Evolutionary conservation across 768 basidiomycete species (phyloP).

Genomic region (Mrakia gelida): DNA sequence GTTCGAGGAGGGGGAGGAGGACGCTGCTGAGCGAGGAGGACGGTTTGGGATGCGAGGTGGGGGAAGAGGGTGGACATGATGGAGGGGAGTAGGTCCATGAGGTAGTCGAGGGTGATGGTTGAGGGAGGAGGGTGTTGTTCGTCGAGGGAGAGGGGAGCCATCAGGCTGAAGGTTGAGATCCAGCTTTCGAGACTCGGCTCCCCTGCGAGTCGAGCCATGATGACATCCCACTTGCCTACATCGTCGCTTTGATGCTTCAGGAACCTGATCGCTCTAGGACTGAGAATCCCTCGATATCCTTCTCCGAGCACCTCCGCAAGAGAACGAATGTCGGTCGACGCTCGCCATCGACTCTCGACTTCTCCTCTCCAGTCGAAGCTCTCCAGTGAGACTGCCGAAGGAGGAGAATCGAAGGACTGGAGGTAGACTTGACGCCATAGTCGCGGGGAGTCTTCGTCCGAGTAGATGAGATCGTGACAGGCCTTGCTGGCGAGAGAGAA

Average conservation of each 20-base stretch:
- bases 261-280: neutral
- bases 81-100: neutral
- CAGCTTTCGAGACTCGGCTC: neutral
- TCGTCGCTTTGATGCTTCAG: neutral
- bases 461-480: neutral
- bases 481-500: conserved; percentile 1
- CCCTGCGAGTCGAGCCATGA: neutral
- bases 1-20: neutral
- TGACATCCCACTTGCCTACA: neutral
- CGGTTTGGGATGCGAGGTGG: neutral
- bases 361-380: neutral
- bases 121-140: neutral
- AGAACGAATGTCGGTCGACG: neutral
- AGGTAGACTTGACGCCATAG: conserved; percentile 11
- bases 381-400: neutral
- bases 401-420: neutral
- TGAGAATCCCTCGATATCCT: neutral
- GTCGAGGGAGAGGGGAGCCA: neutral
- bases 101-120: neutral
- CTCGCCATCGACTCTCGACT: conserved; percentile 5
- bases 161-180: neutral
- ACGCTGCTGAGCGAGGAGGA: neutral
- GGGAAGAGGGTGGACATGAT: neutral
- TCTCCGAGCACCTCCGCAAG: neutral
- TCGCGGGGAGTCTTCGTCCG: neutral